Evolutionary conservation across 163 green algal genomes (phyloP), one percentile per base, ranked within the genome.

Genomic region (Scenedesmus sp.): DNA sequence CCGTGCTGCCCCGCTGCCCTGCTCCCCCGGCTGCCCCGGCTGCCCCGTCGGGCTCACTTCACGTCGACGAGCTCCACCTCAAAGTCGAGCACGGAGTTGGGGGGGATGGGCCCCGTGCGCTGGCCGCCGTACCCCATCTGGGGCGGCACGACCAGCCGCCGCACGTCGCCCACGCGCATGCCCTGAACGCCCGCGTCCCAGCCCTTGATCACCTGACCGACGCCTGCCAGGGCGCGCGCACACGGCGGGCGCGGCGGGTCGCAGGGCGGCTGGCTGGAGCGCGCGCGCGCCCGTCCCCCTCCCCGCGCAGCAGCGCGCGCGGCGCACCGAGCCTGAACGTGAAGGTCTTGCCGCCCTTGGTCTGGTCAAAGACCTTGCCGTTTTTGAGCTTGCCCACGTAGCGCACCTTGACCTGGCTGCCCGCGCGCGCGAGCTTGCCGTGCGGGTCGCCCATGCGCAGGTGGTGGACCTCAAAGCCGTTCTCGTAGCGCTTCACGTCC

Each of bases 151-250:
- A 70, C 56, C 58, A 99, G 83, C 60, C 85, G 89, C 20, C 96
- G 89, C 85, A 97, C 97, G 88, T 99, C 96, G 22, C 96, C 96
- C 39, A 98, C 95, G 17, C 94, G 86, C 96, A 99, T 99, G 77
- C 95, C 95, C 73, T 94, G 87, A 47, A 99, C 91, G 44, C 96
- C 96, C 20, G 91, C 78, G 87, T 99, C 96, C 94, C 63, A 76
- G 24, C 75, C 63, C 81, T 98, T 97, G 89, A 98, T 97, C n/a
- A 98, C 95, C 80, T 98, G 91, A 2, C 91, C 90, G 15, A 95
- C 88, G 74, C 91, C 87, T 95, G 80, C 31, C 80, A 11, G 28
- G n/a, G 33, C 33, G 42, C 5, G 33, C 20, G 20, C 4, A 7
- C n/a, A 15, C 7, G 39, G 10, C 39, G 39, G 39, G 39, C 39